Evolutionary conservation across 768 basidiomycete genomes (phyloP), one percentile per base, ranked within the genome.

Genomic region (Hypholoma fasciculare): DNA sequence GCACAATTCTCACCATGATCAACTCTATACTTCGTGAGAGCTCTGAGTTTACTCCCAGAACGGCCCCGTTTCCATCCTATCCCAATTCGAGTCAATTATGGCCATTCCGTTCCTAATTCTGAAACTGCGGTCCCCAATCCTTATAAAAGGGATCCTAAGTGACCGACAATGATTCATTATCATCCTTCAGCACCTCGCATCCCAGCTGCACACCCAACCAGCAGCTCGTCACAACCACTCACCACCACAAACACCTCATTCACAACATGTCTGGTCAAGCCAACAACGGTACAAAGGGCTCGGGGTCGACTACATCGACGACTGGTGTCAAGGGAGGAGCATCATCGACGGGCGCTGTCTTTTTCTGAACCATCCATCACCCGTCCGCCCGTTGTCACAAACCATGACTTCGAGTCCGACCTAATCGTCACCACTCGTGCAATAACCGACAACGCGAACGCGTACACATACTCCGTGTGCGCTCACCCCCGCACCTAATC

Each of bases 271-370:
- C 75, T 71, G 65, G 72, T 61, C 71, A 74, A 70, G 68, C 74
- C 60, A 75, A 72, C 73, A 70, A 72, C 50, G 72, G 74, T 49
- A 69, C 72, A 56, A 23, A 66, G 64, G 58, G 66, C 64, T 69
- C 70, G 59, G 71, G 74, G 43, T 73, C 76, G 40, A 68, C 73
- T 52, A 34, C 30, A 34, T 74, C 74, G 20, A 75, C 77, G 12
- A 50, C 56, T 20, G 50, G 36, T 11, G 78, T 87, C 55, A 78
- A 78, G 56, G 78, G 78, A 14, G 76, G 76, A 46, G 84, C 85
- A 44, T 75, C 79, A 40, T 69, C 76, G 16, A 78, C 74, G 27
- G 85, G 80, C 44, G 76, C 86, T 49, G 79, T 84, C 37, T 86
- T 88, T 74, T 88, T 88, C 75, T 88, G 69, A 76, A 72, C 34